Evolutionary conservation across 2,329 filamentous ascomycete species (phyloP).

Genomic region (Paraphoma sp.): DNA sequence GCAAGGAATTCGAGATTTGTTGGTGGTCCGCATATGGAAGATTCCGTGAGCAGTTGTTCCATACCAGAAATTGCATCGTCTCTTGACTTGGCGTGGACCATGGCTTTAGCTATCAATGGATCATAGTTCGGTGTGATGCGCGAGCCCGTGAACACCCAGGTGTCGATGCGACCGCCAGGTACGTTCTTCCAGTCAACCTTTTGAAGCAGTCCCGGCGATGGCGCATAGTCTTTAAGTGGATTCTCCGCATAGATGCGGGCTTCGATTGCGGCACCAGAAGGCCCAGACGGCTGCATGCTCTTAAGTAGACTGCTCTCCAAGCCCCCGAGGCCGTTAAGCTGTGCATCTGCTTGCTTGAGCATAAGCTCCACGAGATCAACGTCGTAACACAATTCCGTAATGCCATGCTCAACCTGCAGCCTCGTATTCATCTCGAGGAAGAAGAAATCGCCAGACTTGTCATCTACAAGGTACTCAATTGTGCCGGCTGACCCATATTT

Average conservation of each 20-base stretch:
- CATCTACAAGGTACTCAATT: constrained; percentile 89
- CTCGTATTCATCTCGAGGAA: constrained; percentile 67
- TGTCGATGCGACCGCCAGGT: constrained; percentile 63
- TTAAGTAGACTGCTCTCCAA: constrained; percentile 51
- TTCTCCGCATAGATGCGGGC: constrained; percentile 65
- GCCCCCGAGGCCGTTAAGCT: constrained; percentile 55
- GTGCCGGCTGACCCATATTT: constrained; percentile 86
- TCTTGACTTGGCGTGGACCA: constrained; percentile 58
- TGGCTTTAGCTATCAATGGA: constrained; percentile 65
- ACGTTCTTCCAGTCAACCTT: constrained; percentile 62
- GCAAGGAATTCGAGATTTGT: constrained; percentile 65
- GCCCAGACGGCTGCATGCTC: constrained; percentile 51
- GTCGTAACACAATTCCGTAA: constrained; percentile 63
- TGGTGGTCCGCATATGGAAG: constrained; percentile 60
- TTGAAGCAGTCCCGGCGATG: constrained; percentile 65
- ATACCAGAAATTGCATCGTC: constrained; percentile 55
- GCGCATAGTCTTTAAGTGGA: constrained; percentile 64
- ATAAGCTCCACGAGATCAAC: constrained; percentile 59
- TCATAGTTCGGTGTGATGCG: constrained; percentile 65
- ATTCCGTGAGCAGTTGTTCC: constrained; percentile 51
- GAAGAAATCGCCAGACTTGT: constrained; percentile 79
- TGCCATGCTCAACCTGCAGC: constrained; percentile 65
- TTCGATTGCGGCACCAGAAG: constrained; percentile 60
- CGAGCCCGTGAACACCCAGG: constrained; percentile 66
- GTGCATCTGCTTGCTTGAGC: constrained; percentile 62